phyloP scores from a whole-genome alignment of 2,329 filamentous ascomycete genomes.

The Coniochaeta hoffmannii region DNA sequence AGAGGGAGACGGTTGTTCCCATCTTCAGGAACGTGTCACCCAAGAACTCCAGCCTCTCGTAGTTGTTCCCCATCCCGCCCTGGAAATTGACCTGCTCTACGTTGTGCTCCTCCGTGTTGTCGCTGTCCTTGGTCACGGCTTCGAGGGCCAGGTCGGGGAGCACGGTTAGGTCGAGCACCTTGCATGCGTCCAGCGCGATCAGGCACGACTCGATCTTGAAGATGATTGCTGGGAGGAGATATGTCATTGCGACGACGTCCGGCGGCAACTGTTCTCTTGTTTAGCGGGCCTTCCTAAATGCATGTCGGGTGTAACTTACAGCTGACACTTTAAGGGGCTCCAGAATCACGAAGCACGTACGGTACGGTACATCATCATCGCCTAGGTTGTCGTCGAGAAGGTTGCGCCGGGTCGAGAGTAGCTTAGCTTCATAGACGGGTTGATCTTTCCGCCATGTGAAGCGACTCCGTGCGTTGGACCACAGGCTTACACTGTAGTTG shows the following conservation, averaged over 20 bases:
- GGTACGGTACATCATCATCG: constrained; percentile 29
- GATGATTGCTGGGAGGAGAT: constrained; percentile 76
- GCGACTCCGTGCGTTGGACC: constrained; percentile 47
- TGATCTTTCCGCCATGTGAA: constrained; percentile 58
- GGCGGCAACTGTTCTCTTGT: constrained; percentile 50
- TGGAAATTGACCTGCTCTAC: constrained; percentile 66
- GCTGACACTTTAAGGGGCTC: constrained; percentile 71
- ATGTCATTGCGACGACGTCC: constrained; percentile 62
- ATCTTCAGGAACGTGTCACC: constrained; percentile 95
- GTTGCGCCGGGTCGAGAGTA: constrained; percentile 73
- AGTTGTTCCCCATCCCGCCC: constrained; percentile 85
- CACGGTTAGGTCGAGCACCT: constrained; percentile 54
- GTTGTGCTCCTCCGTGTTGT: constrained; percentile 69
- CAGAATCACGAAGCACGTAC: constrained; percentile 62
- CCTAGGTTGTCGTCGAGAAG: constrained; percentile 62
- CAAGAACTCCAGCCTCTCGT: constrained; percentile 88
- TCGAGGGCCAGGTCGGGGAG: constrained; percentile 68
- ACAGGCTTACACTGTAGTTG: constrained; percentile 77
- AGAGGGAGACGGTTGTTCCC: constrained; percentile 85
- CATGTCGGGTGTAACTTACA: constrained; percentile 39
- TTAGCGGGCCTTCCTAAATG: constrained; percentile 12
- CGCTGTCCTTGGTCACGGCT: constrained; percentile 86
- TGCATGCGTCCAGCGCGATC: constrained; percentile 69
- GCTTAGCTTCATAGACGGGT: constrained; percentile 70
- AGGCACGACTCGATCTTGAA: constrained; percentile 76